These are phyloP conservation scores for Lodderomyces beijingensis DNA, from an alignment of 1,139 yeast species.

Conservation along the genomic window DNA sequence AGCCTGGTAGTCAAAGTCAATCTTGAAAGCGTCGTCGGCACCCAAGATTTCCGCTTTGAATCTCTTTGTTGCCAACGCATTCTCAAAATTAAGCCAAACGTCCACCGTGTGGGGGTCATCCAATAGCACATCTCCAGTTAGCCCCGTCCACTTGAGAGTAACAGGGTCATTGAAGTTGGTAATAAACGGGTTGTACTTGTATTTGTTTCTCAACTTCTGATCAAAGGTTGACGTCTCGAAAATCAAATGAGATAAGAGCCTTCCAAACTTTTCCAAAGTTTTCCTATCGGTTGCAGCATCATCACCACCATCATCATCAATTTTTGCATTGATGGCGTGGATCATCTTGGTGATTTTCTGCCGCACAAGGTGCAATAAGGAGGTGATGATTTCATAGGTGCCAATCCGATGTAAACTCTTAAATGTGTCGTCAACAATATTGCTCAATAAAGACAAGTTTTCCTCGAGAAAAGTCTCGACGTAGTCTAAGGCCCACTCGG, in stretches of 20 bases:
- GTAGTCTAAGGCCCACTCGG: constrained; percentile 73
- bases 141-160: constrained; percentile 50
- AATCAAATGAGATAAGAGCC: constrained; percentile 56
- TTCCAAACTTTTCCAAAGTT: constrained; percentile 38
- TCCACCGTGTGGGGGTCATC: constrained; percentile 34
- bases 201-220: constrained; percentile 46
- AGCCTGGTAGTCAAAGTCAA: constrained; percentile 59
- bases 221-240: constrained; percentile 60
- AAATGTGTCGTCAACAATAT: constrained; percentile 28
- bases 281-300: constrained; percentile 17
- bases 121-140: constrained; percentile 51
- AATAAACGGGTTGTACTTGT: constrained; percentile 52
- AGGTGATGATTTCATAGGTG: constrained; percentile 50
- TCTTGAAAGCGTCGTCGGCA: constrained; percentile 49
- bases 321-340: constrained; percentile 24
- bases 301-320: constrained; percentile 12
- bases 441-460: constrained; percentile 33
- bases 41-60: constrained; percentile 53
- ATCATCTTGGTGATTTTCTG: constrained; percentile 37
- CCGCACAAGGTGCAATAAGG: constrained; percentile 49
- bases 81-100: constrained; percentile 67
- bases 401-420: constrained; percentile 25
- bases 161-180: constrained; percentile 18
- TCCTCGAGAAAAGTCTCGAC: constrained; percentile 47
- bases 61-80: constrained; percentile 51